Evolutionary conservation across 2,329 filamentous ascomycete species (phyloP).

Genomic region (Tetracladium maxilliforme): DNA sequence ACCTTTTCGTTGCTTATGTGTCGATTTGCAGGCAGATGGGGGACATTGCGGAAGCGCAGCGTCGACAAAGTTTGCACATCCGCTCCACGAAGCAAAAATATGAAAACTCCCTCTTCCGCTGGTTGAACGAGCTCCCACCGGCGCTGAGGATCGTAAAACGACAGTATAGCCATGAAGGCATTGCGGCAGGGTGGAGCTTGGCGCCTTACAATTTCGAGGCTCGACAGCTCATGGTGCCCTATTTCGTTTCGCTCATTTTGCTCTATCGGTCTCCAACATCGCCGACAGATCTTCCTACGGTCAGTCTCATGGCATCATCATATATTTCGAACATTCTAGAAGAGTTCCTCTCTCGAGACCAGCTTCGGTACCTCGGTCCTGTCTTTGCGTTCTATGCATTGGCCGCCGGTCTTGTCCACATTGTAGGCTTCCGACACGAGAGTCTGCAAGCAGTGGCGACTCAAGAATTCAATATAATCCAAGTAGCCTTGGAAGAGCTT

Average conservation of each 20-base stretch:
- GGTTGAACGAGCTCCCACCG: slow-evolving; percentile 18
- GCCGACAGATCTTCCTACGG: slow-evolving; percentile 16
- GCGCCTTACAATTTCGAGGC: slow-evolving; percentile 19
- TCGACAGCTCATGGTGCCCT: slow-evolving; percentile 19
- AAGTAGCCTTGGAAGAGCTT: no score
- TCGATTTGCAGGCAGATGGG: slow-evolving; percentile 2
- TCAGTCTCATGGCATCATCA: slow-evolving; percentile 22
- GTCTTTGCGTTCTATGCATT: slow-evolving; percentile 26
- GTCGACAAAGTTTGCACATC: slow-evolving; percentile 1
- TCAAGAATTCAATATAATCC: no score
- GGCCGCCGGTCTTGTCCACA: slow-evolving; percentile 19
- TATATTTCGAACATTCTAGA: slow-evolving; percentile 25
- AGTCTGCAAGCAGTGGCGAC: no score
- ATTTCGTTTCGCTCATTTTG: slow-evolving; percentile 23
- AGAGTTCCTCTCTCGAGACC: slow-evolving; percentile 24
- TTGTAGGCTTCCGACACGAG: slow-evolving; percentile 20
- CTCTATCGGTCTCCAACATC: slow-evolving; percentile 18
- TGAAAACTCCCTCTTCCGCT: slow-evolving; percentile 12
- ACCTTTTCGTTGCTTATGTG: slow-evolving; percentile 2
- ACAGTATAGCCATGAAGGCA: not conserved
- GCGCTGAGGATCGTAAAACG: slow-evolving; percentile 10
- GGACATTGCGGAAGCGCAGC: slow-evolving; percentile 2
- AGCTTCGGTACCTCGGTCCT: slow-evolving; percentile 23
- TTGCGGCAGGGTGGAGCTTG: not conserved
- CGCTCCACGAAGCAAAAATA: not conserved